Evolutionary conservation across 768 basidiomycete species (phyloP).

Genomic region (Scleroderma bovista): DNA sequence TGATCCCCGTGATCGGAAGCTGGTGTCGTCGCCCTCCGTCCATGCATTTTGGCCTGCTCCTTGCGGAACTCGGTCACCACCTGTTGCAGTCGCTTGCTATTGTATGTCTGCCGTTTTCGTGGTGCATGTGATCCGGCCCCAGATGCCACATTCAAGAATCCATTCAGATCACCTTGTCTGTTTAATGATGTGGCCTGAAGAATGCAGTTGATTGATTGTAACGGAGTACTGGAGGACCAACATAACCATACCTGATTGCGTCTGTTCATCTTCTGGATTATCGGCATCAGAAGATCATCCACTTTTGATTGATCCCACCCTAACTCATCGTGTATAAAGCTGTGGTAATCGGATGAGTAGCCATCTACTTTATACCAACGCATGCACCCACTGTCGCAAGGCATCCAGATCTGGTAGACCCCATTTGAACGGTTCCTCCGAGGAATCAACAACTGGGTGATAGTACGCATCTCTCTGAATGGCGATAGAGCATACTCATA

Average conservation of each 20-base stretch:
- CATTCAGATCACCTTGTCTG: constrained; percentile 70
- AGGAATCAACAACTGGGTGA: constrained; percentile 84
- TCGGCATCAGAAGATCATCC: constrained; percentile 86
- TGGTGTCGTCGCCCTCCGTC: constrained; percentile 10
- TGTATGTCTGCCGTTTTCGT: constrained; percentile 72
- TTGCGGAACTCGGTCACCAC: constrained; percentile 79
- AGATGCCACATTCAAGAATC: constrained; percentile 66
- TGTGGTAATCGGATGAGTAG: constrained; percentile 24
- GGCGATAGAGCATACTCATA: background rate
- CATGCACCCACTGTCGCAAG: constrained; percentile 61
- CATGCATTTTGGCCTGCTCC: constrained; percentile 21
- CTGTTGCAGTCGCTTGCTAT: constrained; percentile 82
- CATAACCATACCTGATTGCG: constrained; percentile 56
- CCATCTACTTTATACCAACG: constrained; percentile 1
- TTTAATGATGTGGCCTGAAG: constrained; percentile 56
- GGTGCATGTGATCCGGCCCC: constrained; percentile 72
- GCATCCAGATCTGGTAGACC: constrained; percentile 94
- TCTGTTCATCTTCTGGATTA: constrained; percentile 84
- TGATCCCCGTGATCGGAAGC: constrained; percentile 14
- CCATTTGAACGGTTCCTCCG: constrained; percentile 95
- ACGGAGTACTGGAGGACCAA: background rate
- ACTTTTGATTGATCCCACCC: constrained; percentile 80
- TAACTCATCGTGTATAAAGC: constrained; percentile 72
- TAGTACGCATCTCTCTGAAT: constrained; percentile 86
- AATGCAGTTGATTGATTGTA: constrained; percentile 2